Evolutionary conservation across 495 filamentous ascomycete species (phyloP), one percentile per base, ranked within the genome.

Genomic region (Aspergillus carlsbadensis): DNA sequence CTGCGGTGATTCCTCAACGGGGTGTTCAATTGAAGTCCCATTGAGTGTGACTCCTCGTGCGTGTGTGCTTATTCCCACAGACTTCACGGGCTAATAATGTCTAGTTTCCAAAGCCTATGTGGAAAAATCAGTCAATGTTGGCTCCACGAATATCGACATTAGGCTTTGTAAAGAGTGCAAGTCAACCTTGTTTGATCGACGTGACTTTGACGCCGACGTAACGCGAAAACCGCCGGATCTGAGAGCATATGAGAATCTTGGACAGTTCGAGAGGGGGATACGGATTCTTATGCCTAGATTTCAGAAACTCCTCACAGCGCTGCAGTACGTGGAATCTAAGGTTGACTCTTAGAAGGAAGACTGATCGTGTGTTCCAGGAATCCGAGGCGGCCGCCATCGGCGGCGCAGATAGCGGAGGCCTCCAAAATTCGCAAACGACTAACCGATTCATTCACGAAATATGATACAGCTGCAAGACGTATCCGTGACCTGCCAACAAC

Each of bases 101-200:
- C 13, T 56, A 84, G 78, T 70, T 35, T 61, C 78, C 26, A 67
- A 78, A 65, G 62, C 76, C 0, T 46, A 73, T 21, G 76, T 84
- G 18, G 89, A 92, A 63, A 92, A 92, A 64, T 65, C 80, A 2
- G 22, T 54, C 22, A 52, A 67, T 1, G 66, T 68, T 11, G 75
- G 70, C 7, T 72, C 87, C 39, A 72, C 95, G 26, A 84, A 80
- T 43, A 70, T 98, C 35, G 90, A 96, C 62, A 74, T 99, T 18
- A 81, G 95, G 20, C 90, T 99, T 78, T 99, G 94, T 73, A 87
- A 87, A 65, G 88, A 93, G 48, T 99, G 94, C 76, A 89, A 86
- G 59, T 73, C 75, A 40, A 96, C 87, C 5, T 78, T 97, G 35
- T 98, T 98, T 70, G 84, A 87, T 48, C 87, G 87, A 52, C 82